Percentiles rank a stretch among this genome's conserved stretches.
These are phyloP conservation scores for Inga oerstediana DNA, from an alignment of 306 rosid species.

Conservation along the genomic window DNA sequence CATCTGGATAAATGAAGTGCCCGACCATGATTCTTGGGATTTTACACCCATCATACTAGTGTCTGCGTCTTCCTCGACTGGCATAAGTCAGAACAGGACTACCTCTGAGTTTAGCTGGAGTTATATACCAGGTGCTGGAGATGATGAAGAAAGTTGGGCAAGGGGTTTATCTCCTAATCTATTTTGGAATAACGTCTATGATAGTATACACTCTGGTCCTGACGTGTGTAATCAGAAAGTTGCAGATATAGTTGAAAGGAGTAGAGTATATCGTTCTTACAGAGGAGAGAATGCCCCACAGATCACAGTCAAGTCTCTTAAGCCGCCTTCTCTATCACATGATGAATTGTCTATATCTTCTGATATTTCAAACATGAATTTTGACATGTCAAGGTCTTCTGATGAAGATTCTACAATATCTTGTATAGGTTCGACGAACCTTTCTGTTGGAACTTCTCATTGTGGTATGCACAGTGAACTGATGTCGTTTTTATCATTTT, in stretches of 20 bases:
- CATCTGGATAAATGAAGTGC: constrained; percentile 92
- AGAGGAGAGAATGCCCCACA: constrained; percentile 79
- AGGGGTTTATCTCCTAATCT: constrained; percentile 77
- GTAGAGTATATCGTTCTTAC: constrained; percentile 63
- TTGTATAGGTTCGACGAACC: constrained; percentile 75
- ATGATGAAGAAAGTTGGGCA: constrained; percentile 97
- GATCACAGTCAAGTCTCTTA: constrained; percentile 57
- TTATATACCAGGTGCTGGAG: constrained; percentile 89
- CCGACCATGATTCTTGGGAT: constrained; percentile 91
- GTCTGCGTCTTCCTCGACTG: constrained; percentile 64
- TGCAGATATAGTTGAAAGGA: constrained; percentile 79
- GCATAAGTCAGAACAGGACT: constrained; percentile 54
- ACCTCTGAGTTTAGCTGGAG: constrained; percentile 91
- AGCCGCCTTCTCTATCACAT: constrained; percentile 39
- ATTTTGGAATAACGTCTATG: constrained; percentile 77
- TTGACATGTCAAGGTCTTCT: constrained; percentile 19
- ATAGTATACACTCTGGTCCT: constrained; percentile 74
- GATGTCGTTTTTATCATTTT: constrained; percentile 5
- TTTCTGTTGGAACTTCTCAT: constrained; percentile 70
- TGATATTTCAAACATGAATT: constrained; percentile 39
- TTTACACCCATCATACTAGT: constrained; percentile 92
- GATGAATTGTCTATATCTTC: constrained; percentile 34
- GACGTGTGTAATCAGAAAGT: constrained; percentile 78
- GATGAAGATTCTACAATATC: constrained; percentile 44
- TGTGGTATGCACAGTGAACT: constrained; percentile 50